Conservation (phyloP, 2,329 filamentous ascomycete genomes). For the Fusarium sp. region DNA sequence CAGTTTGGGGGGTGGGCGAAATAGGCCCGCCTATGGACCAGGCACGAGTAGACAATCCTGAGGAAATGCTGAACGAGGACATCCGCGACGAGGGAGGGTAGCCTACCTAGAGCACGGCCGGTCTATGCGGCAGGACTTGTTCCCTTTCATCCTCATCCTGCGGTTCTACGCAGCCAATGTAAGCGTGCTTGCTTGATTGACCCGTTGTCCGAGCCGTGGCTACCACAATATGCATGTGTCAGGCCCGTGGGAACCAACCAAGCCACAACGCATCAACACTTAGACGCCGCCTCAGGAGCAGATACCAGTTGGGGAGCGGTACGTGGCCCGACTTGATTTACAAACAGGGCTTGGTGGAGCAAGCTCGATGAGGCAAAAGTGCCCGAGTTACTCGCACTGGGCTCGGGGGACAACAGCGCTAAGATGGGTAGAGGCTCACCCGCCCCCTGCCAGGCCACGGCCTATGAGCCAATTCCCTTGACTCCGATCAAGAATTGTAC, state of each 20-base stretch:
- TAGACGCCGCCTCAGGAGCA: background rate
- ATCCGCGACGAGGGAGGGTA: no score
- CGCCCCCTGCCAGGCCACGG: background rate
- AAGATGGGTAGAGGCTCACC: background rate
- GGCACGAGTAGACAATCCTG: no score
- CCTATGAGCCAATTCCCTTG: background rate
- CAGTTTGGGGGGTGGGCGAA: background rate
- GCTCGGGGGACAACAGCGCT: background rate
- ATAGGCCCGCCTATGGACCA: conserved; percentile 3
- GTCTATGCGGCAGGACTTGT: no score
- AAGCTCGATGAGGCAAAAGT: background rate
- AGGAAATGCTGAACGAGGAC: no score
- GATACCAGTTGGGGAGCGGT: background rate
- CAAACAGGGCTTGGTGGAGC: background rate
- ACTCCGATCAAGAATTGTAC: background rate
- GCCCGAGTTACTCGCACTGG: background rate
- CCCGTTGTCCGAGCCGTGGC: no score
- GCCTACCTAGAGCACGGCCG: no score
- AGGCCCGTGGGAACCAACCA: no score
- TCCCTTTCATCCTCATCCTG: no score
- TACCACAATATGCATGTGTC: no score
- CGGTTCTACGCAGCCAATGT: no score
- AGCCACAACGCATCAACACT: no score
- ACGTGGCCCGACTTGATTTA: background rate
- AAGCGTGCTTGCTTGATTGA: no score